Percentiles rank a stretch among this genome's conserved stretches.
phyloP scores from a whole-genome alignment of 2,329 filamentous ascomycete genomes.

The Hirsutella rhossiliensis region DNA sequence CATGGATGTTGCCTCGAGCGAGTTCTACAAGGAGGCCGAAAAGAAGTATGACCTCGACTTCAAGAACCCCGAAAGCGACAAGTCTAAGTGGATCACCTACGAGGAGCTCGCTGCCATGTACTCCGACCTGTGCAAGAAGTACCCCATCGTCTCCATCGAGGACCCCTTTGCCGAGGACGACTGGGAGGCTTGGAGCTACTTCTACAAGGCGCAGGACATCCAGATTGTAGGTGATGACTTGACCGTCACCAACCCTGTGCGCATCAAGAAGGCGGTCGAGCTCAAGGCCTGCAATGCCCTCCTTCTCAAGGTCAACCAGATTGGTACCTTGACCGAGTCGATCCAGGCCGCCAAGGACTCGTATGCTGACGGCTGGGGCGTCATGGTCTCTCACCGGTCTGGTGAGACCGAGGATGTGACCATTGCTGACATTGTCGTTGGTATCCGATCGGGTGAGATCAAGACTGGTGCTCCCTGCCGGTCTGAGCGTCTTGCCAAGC shows the following conservation, averaged over 20 bases:
- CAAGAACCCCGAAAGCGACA: slow-evolving; percentile 98
- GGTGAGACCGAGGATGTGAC: slow-evolving; percentile 99
- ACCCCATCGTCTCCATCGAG: slow-evolving; percentile 97
- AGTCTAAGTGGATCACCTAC: slow-evolving; percentile 96
- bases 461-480: slow-evolving; percentile 95
- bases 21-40: slow-evolving; percentile 95
- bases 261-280: slow-evolving; percentile 99
- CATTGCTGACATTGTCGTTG: slow-evolving; percentile 95
- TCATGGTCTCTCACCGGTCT: slow-evolving; percentile 99
- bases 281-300: slow-evolving; percentile 98
- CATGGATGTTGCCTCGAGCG: slow-evolving; percentile 97
- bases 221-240: slow-evolving; percentile 98
- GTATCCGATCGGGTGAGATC: slow-evolving; percentile 94
- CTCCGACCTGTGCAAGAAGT: slow-evolving; percentile 78
- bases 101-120: slow-evolving; percentile 92
- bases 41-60: slow-evolving; percentile 99
- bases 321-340: slow-evolving; percentile 95
- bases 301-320: slow-evolving; percentile 99
- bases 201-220: slow-evolving; percentile 97
- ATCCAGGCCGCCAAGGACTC: slow-evolving; percentile 99
- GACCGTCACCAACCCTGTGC: slow-evolving; percentile 96
- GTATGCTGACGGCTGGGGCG: slow-evolving; percentile 88
- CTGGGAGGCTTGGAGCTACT: slow-evolving; percentile 99
- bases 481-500: slow-evolving; percentile 97
- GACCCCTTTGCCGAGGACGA: slow-evolving; percentile 99